A percentile compares a stretch with the other conserved stretches of the same genome.
Conservation (phyloP, 495 filamentous ascomycete species). For the Schizothecium vesticola region DNA sequence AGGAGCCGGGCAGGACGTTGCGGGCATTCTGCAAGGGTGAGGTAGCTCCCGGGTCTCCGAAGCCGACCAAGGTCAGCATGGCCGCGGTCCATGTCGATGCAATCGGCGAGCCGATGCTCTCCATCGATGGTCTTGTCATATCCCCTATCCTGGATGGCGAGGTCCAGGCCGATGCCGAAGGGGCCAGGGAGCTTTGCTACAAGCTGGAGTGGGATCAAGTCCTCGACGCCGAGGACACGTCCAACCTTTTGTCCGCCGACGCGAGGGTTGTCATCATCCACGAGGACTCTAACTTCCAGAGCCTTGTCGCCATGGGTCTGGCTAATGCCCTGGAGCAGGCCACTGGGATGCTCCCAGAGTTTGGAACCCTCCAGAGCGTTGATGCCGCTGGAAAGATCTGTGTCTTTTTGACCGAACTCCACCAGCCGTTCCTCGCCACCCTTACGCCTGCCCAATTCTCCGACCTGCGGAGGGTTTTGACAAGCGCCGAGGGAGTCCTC, state of each 20-base stretch:
- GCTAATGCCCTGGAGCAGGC: conserved; percentile 36
- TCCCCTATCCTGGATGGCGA: conserved; percentile 39
- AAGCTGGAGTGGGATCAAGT: conserved; percentile 51
- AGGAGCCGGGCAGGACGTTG: conserved; percentile 25
- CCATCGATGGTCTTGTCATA: conserved; percentile 34
- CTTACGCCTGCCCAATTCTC: conserved; percentile 33
- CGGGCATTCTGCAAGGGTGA: conserved; percentile 34
- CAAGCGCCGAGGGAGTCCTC: conserved; percentile 36
- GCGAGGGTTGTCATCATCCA: conserved; percentile 42
- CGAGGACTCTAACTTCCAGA: conserved; percentile 39
- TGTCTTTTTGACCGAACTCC: conserved; percentile 40
- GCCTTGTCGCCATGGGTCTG: conserved; percentile 39
- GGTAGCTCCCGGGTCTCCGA: conserved; percentile 23
- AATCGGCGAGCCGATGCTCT: conserved; percentile 31
- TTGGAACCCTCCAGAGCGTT: conserved; percentile 29
- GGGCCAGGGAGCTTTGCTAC: conserved; percentile 42
- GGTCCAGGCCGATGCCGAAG: conserved; percentile 19
- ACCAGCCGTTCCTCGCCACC: conserved; percentile 38
- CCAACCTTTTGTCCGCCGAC: conserved; percentile 16
- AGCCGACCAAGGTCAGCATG: conserved; percentile 34
- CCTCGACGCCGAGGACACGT: conserved; percentile 22
- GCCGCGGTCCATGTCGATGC: conserved; percentile 24
- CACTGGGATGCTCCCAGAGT: conserved; percentile 30
- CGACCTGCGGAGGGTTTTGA: conserved; percentile 34
- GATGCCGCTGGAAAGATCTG: conserved; percentile 32